Conservation (phyloP, 2,329 filamentous ascomycete genomes). For the Xylaria sp. region DNA sequence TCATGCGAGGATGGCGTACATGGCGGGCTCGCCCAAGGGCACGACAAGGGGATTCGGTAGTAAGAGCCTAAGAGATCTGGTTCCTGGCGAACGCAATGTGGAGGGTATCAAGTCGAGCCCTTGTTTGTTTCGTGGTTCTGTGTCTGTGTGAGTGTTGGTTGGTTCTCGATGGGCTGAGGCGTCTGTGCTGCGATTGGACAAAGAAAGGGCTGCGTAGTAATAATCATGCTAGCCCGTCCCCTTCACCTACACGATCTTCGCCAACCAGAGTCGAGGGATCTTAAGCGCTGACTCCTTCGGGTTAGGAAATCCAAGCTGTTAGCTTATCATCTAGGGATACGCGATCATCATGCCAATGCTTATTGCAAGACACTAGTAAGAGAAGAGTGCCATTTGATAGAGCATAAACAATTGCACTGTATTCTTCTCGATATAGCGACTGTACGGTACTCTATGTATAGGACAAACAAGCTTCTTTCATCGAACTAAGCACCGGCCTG, state of each 20-base stretch:
- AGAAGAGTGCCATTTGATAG: constrained; percentile 16
- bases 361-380: neutral
- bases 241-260: constrained; percentile 13
- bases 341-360: neutral
- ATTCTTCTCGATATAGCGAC: neutral
- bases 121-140: constrained; percentile 22
- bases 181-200: constrained; percentile 30
- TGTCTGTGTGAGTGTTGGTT: constrained; percentile 22
- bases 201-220: constrained; percentile 37
- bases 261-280: constrained; percentile 29
- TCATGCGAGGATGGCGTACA: constrained; percentile 36
- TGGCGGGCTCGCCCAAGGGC: constrained; percentile 6
- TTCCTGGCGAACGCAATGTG: constrained; percentile 25
- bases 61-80: constrained; percentile 18
- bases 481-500: constrained; percentile 3
- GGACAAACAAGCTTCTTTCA: constrained; percentile 25
- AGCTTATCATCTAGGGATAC: constrained; percentile 27
- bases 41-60: constrained; percentile 20
- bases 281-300: constrained; percentile 37
- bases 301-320: constrained; percentile 24
- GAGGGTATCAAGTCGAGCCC: constrained; percentile 7
- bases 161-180: constrained; percentile 28
- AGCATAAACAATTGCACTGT: constrained; percentile 1
- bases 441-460: neutral
- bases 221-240: constrained; percentile 27